phyloP scores from a whole-genome alignment of 768 basidiomycete species.

The Mycena olivaceomarginata region DNA sequence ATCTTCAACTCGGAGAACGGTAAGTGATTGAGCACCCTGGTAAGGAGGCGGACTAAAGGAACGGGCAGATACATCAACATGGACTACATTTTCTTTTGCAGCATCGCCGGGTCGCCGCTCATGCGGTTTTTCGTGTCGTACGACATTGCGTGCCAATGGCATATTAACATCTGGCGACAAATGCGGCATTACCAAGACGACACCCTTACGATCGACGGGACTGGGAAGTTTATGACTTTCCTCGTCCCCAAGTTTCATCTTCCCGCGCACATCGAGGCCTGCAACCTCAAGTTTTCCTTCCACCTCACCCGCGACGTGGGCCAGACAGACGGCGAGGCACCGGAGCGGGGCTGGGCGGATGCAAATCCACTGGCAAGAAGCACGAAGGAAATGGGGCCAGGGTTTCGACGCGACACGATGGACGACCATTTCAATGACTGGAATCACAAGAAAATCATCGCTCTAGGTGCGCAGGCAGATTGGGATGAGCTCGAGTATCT shows the following conservation, averaged over 20 bases:
- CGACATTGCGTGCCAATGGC: conserved; percentile 47
- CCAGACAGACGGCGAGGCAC: conserved; percentile 57
- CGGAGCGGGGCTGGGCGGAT: conserved; percentile 54
- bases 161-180: conserved; percentile 13
- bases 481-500: too few relatives aligned
- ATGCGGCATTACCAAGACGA: neutral
- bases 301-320: conserved; percentile 54
- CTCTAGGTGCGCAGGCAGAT: neutral
- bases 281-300: conserved; percentile 45
- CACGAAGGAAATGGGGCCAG: conserved; percentile 60
- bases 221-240: conserved; percentile 22
- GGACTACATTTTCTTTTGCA: conserved; percentile 52
- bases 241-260: conserved; percentile 52
- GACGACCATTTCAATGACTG: conserved; percentile 22
- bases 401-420: neutral
- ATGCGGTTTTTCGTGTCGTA: conserved; percentile 43
- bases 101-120: conserved; percentile 29
- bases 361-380: conserved; percentile 55
- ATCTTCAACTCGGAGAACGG: conserved; percentile 47
- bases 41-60: neutral
- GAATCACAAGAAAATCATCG: conserved; percentile 6
- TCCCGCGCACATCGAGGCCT: conserved; percentile 44
- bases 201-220: neutral
- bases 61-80: conserved; percentile 31
- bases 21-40: neutral